Evolutionary conservation across 1,284 basidiomycete species (phyloP), one percentile per base, ranked within the genome.

Genomic region (Cryptococcus neoformans): DNA sequence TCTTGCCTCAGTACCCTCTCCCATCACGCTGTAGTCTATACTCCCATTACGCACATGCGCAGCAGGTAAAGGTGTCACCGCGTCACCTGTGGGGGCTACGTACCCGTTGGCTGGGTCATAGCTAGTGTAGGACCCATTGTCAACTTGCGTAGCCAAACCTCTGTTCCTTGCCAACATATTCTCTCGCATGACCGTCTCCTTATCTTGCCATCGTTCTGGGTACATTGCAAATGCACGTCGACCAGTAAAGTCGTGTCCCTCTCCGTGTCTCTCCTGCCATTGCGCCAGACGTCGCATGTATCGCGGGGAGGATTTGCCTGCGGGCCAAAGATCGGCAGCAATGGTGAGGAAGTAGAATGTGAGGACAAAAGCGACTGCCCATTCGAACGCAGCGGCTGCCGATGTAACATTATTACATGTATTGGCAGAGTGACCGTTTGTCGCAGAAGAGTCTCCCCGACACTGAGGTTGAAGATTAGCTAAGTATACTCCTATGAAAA

Each of bases 381-480:
- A 80, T 64, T 80, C 79, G 51, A 79, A 67, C 0, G 76, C 74
- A 0, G 79, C 81, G 0, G 80, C 78, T 0, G 71, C 78, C 0
- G 75, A 76, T 10, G 78, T 77, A 55, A 81, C 65, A 1, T 60
- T 55, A 61, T 81, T 73, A 67, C 81, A 81, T n/a, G 59, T 55
- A 36, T 54, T 42, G 3, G 64, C 67, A 3, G 63, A 60, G 53
- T 59, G 62, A 5, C 49, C 17, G 1, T 51, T 57, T 17, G 36
- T 56, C 0, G 74, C 58, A 2, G 8, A 21, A 3, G 52, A 37
- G 16, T 68, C 54, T 7, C 74, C 74, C 9, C 64, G 64, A 59
- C 74, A 76, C 68, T 72, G 59, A 28, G 28, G 2, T 28, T 4
- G 1, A 45, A 47, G 9, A 41, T 34, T 8, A 36, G 38, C 42